Percentiles rank a stretch among this genome's conserved stretches.
Conservation (phyloP, 805 yeast genomes). For the Pichia californica region DNA sequence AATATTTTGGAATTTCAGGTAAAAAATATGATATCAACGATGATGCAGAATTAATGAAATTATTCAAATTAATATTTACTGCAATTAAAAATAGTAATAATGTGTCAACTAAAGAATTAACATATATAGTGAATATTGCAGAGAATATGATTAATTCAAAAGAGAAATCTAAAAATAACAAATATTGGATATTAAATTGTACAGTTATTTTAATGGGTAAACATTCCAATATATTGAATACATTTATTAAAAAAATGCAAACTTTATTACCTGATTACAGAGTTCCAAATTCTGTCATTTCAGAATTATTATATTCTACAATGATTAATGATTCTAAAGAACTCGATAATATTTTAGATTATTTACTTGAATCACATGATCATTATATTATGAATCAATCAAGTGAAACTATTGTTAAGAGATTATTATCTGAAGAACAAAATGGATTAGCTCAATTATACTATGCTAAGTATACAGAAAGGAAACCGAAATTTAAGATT, state of each 20-base stretch:
- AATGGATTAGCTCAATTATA: conserved; percentile 13
- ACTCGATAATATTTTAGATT: conserved; percentile 9
- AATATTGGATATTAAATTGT: conserved; percentile 9
- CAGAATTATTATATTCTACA: conserved; percentile 7
- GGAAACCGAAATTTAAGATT: conserved; percentile 7
- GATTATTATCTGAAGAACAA: conserved; percentile 6
- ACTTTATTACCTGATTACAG: conserved; percentile 7
- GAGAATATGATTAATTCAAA: conserved; percentile 7
- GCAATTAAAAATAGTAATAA: conserved; percentile 1
- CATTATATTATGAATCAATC: conserved; percentile 1
- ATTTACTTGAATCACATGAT: conserved; percentile 3
- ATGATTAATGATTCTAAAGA: conserved; percentile 7
- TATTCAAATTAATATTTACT: conserved; percentile 8
- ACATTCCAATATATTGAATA: conserved; percentile 10
- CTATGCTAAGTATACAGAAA: conserved; percentile 8
- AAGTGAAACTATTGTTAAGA: conserved; percentile 7
- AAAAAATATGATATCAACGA: background rate
- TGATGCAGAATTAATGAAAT: conserved; percentile 4
- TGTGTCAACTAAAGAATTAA: conserved; percentile 4
- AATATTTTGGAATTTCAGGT: background rate
- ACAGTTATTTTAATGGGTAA: conserved; percentile 7
- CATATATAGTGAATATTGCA: conserved; percentile 4
- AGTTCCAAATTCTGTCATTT: conserved; percentile 3
- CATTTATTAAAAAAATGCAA: conserved; percentile 10
- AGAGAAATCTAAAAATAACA: background rate